A percentile compares a stretch with the other conserved stretches of the same genome.
Conservation (phyloP, 768 basidiomycete genomes). For the Serendipita sp. region DNA sequence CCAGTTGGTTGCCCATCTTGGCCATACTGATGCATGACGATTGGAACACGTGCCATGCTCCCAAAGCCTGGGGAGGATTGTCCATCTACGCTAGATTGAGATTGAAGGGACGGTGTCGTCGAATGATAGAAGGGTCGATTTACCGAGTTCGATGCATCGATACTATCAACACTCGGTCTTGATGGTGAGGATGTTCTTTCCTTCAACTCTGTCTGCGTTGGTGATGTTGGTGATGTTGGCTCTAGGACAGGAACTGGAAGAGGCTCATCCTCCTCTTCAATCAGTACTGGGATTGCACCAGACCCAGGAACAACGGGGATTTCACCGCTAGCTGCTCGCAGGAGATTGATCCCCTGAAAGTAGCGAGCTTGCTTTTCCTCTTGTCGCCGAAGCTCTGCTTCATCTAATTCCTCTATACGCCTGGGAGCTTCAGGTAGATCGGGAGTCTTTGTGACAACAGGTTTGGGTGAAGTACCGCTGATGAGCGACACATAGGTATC, state of each 20-base stretch:
- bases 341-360: not conserved
- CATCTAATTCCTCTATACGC: constrained; percentile 4
- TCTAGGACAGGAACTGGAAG: not conserved
- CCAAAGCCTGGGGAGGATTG: constrained; percentile 1
- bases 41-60: not conserved
- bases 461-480: not conserved
- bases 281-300: not conserved
- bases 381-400: not conserved
- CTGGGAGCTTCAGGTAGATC: not conserved
- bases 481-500: not conserved
- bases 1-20: constrained; percentile 5
- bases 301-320: not conserved
- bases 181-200: not conserved
- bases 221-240: not conserved
- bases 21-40: constrained; percentile 7
- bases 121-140: not conserved
- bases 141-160: not conserved
- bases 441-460: not conserved
- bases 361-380: constrained; percentile 3
- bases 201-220: not conserved
- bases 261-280: constrained; percentile 4
- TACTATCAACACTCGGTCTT: not conserved
- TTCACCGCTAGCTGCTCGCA: constrained; percentile 5
- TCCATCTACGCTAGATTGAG: not conserved
- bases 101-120: not conserved